Percentiles rank a stretch among this genome's conserved stretches.
phyloP scores from a whole-genome alignment of 1,284 basidiomycete genomes.

The Ustilago crameri region DNA sequence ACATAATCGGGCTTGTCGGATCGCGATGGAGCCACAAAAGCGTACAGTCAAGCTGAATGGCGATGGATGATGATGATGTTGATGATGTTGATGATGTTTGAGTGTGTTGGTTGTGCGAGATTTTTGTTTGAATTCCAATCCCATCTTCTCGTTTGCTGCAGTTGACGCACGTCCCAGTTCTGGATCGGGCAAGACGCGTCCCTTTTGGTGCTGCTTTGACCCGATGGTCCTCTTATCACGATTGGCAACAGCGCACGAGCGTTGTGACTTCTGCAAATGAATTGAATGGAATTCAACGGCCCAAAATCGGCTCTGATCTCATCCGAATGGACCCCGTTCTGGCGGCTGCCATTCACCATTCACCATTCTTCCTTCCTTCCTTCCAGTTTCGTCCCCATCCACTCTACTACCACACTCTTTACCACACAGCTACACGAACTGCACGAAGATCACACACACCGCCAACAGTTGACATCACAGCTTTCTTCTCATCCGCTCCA shows the following conservation, averaged over 20 bases:
- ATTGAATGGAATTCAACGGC: too few relatives aligned
- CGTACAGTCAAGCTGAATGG: not conserved
- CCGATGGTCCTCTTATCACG: too few relatives aligned
- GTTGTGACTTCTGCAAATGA: not conserved
- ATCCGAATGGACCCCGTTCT: not conserved
- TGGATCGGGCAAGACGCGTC: not conserved
- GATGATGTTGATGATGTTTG: not conserved
- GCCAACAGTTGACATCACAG: too few relatives aligned
- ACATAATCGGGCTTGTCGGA: constrained; percentile 9
- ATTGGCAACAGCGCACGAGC: constrained; percentile 4
- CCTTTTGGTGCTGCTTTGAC: not conserved
- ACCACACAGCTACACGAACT: not conserved
- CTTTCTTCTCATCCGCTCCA: too few relatives aligned
- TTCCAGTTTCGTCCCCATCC: constrained; percentile 1
- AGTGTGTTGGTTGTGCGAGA: not conserved
- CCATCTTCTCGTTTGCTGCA: not conserved
- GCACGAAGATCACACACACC: too few relatives aligned
- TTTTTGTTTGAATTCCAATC: not conserved
- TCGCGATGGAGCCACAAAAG: not conserved
- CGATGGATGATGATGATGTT: not conserved
- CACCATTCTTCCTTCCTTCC: not conserved
- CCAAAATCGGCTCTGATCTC: too few relatives aligned
- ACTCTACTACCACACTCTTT: not conserved
- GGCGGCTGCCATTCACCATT: not conserved
- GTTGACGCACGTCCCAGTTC: not conserved